Evolutionary conservation across 805 yeast genomes (phyloP).

Genomic region (Clavispora vitiphila): DNA sequence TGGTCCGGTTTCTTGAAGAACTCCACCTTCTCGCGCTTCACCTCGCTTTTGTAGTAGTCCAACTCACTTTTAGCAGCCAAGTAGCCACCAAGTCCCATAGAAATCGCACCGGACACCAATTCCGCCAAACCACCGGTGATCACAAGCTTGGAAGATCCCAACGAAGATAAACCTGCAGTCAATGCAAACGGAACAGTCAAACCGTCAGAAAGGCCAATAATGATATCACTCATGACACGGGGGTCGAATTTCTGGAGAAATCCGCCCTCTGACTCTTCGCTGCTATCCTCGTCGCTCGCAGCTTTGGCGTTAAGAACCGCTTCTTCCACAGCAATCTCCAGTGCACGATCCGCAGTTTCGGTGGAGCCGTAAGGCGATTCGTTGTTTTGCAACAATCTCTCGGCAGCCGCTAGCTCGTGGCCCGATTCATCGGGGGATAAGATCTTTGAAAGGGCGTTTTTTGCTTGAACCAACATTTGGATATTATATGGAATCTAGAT

Average conservation of each 20-base stretch:
- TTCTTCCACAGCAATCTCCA: conserved; percentile 33
- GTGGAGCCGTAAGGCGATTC: conserved; percentile 36
- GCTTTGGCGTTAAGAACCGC: conserved; percentile 28
- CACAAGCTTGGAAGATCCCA: conserved; percentile 85
- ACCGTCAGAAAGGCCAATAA: conserved; percentile 93
- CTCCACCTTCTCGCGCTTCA: conserved; percentile 61
- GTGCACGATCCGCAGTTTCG: conserved; percentile 27
- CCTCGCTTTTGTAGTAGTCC: conserved; percentile 70
- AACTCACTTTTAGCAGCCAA: conserved; percentile 89
- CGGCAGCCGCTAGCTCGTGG: conserved; percentile 27
- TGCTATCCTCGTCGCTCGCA: conserved; percentile 19
- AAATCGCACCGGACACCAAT: conserved; percentile 91
- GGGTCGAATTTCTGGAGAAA: conserved; percentile 67
- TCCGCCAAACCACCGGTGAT: conserved; percentile 98
- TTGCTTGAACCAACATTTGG: conserved; percentile 18
- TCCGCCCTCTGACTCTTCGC: conserved; percentile 15
- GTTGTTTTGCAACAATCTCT: conserved; percentile 27
- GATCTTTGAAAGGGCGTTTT: conserved; percentile 29
- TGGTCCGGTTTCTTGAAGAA: conserved; percentile 61
- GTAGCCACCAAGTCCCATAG: conserved; percentile 97
- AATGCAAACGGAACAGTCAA: conserved; percentile 98
- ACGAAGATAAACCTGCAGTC: conserved; percentile 89
- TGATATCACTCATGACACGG: conserved; percentile 87
- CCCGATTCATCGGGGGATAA: conserved; percentile 17
- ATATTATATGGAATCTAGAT: background rate